phyloP scores from a whole-genome alignment of 2,329 filamentous ascomycete genomes.

The Lasiodiplodia citricola region DNA sequence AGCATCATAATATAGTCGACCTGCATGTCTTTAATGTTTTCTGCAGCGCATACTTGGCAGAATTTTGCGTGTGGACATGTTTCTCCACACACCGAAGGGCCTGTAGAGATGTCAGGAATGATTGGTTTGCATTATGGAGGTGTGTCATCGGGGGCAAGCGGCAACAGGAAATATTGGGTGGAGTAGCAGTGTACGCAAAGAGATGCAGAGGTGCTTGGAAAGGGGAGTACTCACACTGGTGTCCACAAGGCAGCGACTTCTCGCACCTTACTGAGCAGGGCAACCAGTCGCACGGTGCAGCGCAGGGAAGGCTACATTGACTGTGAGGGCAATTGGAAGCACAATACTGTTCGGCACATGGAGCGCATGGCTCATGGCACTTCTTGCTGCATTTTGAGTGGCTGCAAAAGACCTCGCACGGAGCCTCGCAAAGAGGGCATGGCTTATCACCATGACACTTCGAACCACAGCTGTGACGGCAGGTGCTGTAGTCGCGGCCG shows the following conservation, averaged over 20 bases:
- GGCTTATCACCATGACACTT: conserved; percentile 59
- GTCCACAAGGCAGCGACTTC: conserved; percentile 61
- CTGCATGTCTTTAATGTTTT: conserved; percentile 43
- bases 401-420: conserved; percentile 62
- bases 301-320: conserved; percentile 62
- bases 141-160: too few species aligned
- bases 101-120: too few species aligned
- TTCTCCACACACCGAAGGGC: conserved; percentile 69
- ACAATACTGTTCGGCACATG: conserved; percentile 63
- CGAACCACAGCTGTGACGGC: conserved; percentile 59
- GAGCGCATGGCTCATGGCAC: conserved; percentile 66
- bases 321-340: conserved; percentile 61
- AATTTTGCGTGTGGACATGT: conserved; percentile 57
- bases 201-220: too few species aligned
- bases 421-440: conserved; percentile 55
- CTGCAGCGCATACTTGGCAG: conserved; percentile 63
- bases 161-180: too few species aligned
- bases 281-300: conserved; percentile 69
- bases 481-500: conserved; percentile 58
- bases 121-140: too few species aligned
- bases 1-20: conserved; percentile 65
- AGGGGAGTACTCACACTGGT: conserved; percentile 54
- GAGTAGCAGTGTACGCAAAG: too few species aligned
- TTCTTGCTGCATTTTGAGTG: conserved; percentile 62
- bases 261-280: conserved; percentile 68